phyloP scores from a whole-genome alignment of 352 stramenopile species.

The Phytopythium helicoides region DNA sequence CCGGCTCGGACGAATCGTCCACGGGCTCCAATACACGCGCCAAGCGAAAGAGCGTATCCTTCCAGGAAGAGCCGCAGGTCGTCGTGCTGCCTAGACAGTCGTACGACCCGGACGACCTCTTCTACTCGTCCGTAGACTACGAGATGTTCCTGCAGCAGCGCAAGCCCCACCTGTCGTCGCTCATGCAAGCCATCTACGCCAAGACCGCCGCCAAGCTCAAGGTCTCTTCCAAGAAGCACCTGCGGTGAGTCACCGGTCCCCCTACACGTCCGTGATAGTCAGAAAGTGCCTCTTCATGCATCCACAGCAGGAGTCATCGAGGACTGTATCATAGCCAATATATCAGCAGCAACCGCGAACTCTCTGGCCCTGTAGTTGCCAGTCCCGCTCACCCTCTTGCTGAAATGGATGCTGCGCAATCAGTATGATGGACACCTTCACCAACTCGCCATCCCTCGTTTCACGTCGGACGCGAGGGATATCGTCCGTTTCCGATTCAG shows the following conservation, averaged over 20 bases:
- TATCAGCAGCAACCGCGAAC: too few relatives aligned
- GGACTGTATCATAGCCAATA: too few relatives aligned
- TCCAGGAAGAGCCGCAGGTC: constrained; percentile 49
- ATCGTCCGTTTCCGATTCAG: not conserved
- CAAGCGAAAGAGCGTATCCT: constrained; percentile 50
- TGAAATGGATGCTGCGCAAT: too few relatives aligned
- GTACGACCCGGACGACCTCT: constrained; percentile 49
- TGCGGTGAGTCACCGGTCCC: constrained; percentile 23
- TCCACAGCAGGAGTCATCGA: too few relatives aligned
- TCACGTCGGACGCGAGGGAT: not conserved
- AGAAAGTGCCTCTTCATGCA: not conserved
- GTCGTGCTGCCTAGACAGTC: constrained; percentile 38
- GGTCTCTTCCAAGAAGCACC: constrained; percentile 36
- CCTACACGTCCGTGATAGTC: too few relatives aligned
- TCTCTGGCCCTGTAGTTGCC: too few relatives aligned
- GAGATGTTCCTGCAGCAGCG: constrained; percentile 50
- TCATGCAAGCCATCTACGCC: constrained; percentile 51
- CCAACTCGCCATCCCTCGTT: not conserved
- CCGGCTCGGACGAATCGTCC: constrained; percentile 1
- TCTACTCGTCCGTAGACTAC: constrained; percentile 57
- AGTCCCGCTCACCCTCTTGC: too few relatives aligned
- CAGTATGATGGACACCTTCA: not conserved
- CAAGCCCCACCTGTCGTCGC: constrained; percentile 38
- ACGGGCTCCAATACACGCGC: constrained; percentile 5
- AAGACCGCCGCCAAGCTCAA: constrained; percentile 57